Conservation (phyloP, 192 early-diverging fungal species). For the Backusella mclennaniae region DNA sequence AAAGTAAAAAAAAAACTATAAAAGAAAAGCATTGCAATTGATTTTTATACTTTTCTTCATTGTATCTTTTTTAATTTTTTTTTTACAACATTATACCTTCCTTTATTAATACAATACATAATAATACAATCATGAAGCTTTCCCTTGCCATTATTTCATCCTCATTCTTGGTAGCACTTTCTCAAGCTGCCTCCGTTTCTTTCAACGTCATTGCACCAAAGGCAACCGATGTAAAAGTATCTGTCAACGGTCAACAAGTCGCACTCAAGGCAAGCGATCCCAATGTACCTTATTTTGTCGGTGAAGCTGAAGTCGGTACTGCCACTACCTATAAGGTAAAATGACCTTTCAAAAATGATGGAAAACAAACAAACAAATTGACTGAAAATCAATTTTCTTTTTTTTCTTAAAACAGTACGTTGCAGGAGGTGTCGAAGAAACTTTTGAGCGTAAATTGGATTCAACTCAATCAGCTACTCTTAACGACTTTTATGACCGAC, state of each 20-base stretch:
- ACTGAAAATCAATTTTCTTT: not conserved
- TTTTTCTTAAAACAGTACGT: slow-evolving; percentile 26
- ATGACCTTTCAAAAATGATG: not conserved
- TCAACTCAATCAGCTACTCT: slow-evolving; percentile 20
- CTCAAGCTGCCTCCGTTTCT: slow-evolving; percentile 35
- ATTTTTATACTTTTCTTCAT: not conserved
- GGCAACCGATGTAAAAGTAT: slow-evolving; percentile 35
- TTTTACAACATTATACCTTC: not conserved
- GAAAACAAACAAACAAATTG: not conserved
- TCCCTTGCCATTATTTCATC: slow-evolving; percentile 11
- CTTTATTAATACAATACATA: not conserved
- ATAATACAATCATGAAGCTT: slow-evolving; percentile 16
- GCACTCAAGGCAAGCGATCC: slow-evolving; percentile 35
- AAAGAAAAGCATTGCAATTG: not conserved
- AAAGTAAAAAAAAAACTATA: not conserved
- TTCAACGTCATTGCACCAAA: slow-evolving; percentile 46
- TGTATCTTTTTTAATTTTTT: not conserved
- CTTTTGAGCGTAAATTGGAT: slow-evolving; percentile 41
- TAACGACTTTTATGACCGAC: slow-evolving; percentile 45
- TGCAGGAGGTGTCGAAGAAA: slow-evolving; percentile 33
- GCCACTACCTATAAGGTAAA: slow-evolving; percentile 39
- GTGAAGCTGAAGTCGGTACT: slow-evolving; percentile 25
- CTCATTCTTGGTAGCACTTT: slow-evolving; percentile 7
- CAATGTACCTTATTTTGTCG: slow-evolving; percentile 38
- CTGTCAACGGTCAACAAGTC: slow-evolving; percentile 31